Evolutionary conservation across 345 rosid species (phyloP).

Genomic region (Rhodomyrtus tomentosa): DNA sequence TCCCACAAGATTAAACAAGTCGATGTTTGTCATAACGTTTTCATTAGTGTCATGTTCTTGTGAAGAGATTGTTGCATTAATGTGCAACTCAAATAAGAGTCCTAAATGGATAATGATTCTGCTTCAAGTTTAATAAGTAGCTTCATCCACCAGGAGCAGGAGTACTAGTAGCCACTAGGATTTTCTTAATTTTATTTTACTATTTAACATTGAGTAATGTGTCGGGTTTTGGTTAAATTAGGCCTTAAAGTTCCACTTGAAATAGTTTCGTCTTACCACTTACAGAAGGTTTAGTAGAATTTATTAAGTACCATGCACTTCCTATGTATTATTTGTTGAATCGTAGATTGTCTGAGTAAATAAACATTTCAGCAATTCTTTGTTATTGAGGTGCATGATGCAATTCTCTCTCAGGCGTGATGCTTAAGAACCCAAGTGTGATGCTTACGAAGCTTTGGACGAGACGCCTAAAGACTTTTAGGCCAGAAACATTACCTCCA

Average conservation of each 20-base stretch:
- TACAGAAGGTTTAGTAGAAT: background rate
- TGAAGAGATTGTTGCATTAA: background rate
- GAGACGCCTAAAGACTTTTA: background rate
- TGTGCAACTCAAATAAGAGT: background rate
- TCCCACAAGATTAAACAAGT: background rate
- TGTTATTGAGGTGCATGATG: background rate
- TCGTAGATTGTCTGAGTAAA: background rate
- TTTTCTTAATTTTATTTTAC: background rate
- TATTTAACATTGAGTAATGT: background rate
- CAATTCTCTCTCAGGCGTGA: background rate
- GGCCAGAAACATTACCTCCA: background rate
- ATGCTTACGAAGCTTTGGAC: background rate
- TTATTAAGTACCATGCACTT: background rate
- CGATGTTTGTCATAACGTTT: background rate
- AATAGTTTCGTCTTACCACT: background rate
- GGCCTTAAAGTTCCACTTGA: background rate
- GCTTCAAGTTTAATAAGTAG: background rate
- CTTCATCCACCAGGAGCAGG: background rate
- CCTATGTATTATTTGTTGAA: background rate
- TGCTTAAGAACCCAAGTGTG: background rate
- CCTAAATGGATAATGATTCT: background rate
- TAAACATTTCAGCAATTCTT: background rate
- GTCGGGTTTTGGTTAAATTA: background rate
- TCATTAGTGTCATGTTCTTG: background rate
- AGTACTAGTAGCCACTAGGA: background rate